Evolutionary conservation across 495 filamentous ascomycete genomes (phyloP).

Genomic region (Neurospora pannonica): DNA sequence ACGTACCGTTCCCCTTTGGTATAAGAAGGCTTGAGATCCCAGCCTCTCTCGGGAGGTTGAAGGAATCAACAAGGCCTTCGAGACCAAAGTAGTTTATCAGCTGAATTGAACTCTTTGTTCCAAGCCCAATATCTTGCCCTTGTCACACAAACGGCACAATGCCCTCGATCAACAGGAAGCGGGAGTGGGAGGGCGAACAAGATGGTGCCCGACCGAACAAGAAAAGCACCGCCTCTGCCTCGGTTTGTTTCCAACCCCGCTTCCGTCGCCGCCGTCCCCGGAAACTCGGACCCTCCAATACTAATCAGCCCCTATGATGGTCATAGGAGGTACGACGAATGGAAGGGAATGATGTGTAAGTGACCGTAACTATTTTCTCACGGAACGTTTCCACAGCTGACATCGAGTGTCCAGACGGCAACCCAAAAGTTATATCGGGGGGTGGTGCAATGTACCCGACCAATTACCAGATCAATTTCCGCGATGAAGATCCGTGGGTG

Average conservation of each 20-base stretch:
- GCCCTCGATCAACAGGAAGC: not conserved
- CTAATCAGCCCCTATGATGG: constrained; percentile 4
- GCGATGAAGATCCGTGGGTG: constrained; percentile 8
- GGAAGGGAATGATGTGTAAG: constrained; percentile 8
- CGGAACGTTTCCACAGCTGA: not conserved
- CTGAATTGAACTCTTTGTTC: too few relatives aligned
- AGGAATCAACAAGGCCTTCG: too few relatives aligned
- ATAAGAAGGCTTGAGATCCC: too few relatives aligned
- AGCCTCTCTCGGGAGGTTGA: too few relatives aligned
- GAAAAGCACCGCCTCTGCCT: not conserved
- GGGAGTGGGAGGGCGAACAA: not conserved
- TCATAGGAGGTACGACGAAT: constrained; percentile 5
- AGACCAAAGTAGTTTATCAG: too few relatives aligned
- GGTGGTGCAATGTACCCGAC: constrained; percentile 11
- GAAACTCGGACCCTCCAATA: not conserved
- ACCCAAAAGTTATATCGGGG: not conserved
- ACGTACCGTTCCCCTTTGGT: too few relatives aligned
- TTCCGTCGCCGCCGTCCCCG: not conserved
- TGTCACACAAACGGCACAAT: not conserved
- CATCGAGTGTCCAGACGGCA: not conserved
- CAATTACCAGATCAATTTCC: constrained; percentile 6
- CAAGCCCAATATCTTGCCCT: too few relatives aligned
- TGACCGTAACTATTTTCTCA: not conserved
- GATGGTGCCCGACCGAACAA: not conserved
- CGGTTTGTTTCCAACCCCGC: not conserved